Evolutionary conservation across 1,284 basidiomycete genomes (phyloP).

Genomic region (Microbotryomycetes sp.): DNA sequence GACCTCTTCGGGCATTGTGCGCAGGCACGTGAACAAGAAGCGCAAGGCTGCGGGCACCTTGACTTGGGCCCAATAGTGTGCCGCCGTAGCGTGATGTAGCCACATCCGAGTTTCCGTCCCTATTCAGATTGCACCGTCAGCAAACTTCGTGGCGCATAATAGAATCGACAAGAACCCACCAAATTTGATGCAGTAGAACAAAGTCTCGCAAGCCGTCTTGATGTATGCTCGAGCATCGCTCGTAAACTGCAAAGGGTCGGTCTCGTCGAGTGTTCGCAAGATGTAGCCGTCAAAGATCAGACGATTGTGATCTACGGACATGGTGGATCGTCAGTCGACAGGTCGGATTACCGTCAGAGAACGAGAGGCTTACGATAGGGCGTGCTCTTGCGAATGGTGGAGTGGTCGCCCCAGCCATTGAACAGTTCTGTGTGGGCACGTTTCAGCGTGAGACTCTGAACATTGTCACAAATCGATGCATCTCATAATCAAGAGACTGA

Average conservation of each 20-base stretch:
- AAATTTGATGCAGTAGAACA: background rate
- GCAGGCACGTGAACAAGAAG: background rate
- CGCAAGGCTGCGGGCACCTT: background rate
- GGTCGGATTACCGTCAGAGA: background rate
- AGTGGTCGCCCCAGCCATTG: conserved; percentile 3
- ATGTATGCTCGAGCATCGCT: background rate
- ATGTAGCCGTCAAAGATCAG: background rate
- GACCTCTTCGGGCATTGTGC: background rate
- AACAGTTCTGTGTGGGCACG: background rate
- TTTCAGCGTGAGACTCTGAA: background rate
- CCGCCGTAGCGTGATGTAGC: background rate
- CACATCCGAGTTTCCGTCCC: background rate
- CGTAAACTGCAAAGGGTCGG: background rate
- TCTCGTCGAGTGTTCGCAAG: background rate
- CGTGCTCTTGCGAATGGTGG: background rate
- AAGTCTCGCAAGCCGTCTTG: background rate
- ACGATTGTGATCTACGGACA: background rate
- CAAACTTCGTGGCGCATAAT: background rate
- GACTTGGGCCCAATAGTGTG: background rate
- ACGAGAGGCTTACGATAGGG: background rate
- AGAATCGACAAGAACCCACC: background rate
- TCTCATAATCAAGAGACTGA: no score
- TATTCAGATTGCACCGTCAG: background rate
- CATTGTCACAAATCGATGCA: no score
- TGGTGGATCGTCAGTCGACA: background rate